phyloP scores from a whole-genome alignment of 2,329 filamentous ascomycete species.

The Fusarium haematococcum region DNA sequence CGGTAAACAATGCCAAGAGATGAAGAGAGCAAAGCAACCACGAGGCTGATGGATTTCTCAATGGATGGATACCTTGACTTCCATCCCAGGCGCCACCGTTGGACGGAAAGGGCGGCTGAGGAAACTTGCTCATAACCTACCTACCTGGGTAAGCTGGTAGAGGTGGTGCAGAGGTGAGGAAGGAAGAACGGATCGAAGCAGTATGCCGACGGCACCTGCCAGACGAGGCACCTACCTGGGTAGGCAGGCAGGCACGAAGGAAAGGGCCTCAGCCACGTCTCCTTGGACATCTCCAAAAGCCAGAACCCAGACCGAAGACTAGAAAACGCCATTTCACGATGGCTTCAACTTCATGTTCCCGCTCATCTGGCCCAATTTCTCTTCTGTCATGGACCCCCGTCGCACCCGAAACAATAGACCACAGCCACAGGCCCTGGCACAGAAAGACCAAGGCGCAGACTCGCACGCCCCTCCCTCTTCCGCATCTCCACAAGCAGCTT shows the following conservation, averaged over 20 bases:
- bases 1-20: background rate
- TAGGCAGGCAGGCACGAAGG: background rate
- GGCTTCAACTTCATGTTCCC: conserved; percentile 10
- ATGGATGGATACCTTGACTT: background rate
- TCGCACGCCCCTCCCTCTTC: conserved; percentile 16
- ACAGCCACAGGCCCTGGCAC: conserved; percentile 26
- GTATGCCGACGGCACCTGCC: conserved; percentile 4
- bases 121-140: conserved; percentile 20
- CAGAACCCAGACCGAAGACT: background rate
- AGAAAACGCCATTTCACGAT: conserved; percentile 7
- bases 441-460: background rate
- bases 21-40: background rate
- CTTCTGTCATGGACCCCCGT: conserved; percentile 21
- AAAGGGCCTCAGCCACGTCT: conserved; percentile 12
- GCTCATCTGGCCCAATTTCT: conserved; percentile 4
- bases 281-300: background rate
- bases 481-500: conserved; percentile 24
- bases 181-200: background rate
- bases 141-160: background rate
- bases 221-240: background rate
- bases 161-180: background rate
- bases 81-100: conserved; percentile 11
- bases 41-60: background rate
- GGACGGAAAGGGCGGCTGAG: conserved; percentile 27
- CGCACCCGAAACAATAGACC: conserved; percentile 39